Conservation (phyloP, 306 rosid species). For the Myrica gale region DNA sequence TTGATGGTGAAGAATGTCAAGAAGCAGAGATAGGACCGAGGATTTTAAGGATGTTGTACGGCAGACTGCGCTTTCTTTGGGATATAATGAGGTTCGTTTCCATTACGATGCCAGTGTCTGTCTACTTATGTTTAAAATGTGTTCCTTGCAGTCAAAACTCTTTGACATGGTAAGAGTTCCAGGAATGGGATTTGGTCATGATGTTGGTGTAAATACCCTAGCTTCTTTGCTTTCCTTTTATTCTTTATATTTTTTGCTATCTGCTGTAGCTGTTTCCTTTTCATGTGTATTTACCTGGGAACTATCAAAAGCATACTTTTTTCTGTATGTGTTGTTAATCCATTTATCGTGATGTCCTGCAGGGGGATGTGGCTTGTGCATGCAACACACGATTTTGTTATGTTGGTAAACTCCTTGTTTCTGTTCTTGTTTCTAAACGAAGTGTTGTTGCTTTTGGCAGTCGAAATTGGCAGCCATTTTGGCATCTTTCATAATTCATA, state of each 20-base stretch:
- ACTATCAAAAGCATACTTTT: too few species aligned
- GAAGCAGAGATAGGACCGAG: conserved; percentile 74
- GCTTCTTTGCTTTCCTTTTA: neutral
- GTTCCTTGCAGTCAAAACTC: conserved; percentile 6
- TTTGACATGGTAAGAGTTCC: neutral
- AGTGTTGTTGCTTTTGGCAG: conserved; percentile 40
- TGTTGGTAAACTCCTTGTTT: neutral
- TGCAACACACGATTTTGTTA: neutral
- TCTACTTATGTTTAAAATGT: neutral
- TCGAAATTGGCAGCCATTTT: conserved; percentile 78
- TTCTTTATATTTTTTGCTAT: neutral
- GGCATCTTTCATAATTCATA: conserved; percentile 85
- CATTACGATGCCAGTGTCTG: conserved; percentile 9
- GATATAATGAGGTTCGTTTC: conserved; percentile 65
- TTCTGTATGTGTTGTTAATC: neutral
- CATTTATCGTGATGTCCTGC: neutral
- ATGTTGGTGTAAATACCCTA: neutral
- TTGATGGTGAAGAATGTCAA: conserved; percentile 37
- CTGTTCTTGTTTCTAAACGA: neutral
- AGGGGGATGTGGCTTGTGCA: conserved; percentile 1
- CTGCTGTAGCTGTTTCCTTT: neutral
- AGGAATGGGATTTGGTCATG: neutral
- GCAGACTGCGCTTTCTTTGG: conserved; percentile 65
- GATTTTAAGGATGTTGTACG: conserved; percentile 91
- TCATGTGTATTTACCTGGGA: neutral